Evolutionary conservation across 2,329 filamentous ascomycete genomes (phyloP).

Genomic region (Alternaria novae-zelandiae): DNA sequence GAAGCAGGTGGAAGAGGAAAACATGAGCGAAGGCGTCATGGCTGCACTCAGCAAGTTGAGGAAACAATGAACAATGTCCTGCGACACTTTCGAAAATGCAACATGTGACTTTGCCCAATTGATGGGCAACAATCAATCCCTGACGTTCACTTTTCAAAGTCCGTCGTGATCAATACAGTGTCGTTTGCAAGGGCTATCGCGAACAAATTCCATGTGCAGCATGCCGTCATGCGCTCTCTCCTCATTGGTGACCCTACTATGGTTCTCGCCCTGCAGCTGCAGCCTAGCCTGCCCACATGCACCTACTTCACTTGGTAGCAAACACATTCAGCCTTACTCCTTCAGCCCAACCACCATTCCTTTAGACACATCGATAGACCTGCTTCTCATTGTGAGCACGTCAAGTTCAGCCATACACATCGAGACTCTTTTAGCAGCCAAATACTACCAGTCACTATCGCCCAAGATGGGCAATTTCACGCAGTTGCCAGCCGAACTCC

Average conservation of each 20-base stretch:
- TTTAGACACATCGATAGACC: neutral
- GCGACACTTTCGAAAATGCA: neutral
- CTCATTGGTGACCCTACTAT: slow-evolving; percentile 5
- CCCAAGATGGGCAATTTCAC: slow-evolving; percentile 14
- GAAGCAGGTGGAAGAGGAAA: slow-evolving; percentile 51
- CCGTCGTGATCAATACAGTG: neutral
- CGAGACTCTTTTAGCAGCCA: neutral
- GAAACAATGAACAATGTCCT: slow-evolving; percentile 28
- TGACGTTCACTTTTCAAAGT: neutral
- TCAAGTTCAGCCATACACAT: neutral
- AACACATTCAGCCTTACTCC: neutral
- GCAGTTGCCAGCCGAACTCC: slow-evolving; percentile 36
- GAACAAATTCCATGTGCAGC: neutral
- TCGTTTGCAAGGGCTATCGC: neutral
- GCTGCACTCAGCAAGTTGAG: slow-evolving; percentile 64
- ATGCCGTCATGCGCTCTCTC: slow-evolving; percentile 2
- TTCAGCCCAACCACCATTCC: neutral
- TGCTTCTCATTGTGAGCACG: neutral
- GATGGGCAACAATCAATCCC: neutral
- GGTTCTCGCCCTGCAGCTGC: neutral
- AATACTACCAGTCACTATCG: neutral
- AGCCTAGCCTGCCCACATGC: slow-evolving; percentile 1
- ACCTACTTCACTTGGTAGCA: slow-evolving; percentile 1
- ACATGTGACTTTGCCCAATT: neutral
- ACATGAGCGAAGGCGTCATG: slow-evolving; percentile 64